Evolutionary conservation across 345 rosid genomes (phyloP).

Genomic region (Excoecaria cochinchinensis): DNA sequence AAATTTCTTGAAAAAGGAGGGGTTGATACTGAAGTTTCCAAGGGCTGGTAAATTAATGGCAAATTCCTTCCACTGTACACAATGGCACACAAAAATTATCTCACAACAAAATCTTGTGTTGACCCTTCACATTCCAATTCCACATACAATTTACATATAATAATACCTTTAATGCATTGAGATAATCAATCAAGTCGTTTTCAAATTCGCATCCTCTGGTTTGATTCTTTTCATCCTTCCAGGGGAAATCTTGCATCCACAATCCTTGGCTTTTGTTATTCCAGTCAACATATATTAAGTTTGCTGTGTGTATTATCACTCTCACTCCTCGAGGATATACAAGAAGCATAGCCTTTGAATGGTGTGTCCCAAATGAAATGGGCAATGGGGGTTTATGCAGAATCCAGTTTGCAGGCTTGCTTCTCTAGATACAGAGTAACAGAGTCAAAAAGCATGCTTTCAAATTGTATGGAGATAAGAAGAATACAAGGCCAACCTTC

Average conservation of each 20-base stretch:
- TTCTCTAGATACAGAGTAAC: constrained; percentile 48
- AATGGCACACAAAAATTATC: not conserved
- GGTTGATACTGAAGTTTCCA: constrained; percentile 59
- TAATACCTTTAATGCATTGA: constrained; percentile 69
- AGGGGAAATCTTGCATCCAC: constrained; percentile 99
- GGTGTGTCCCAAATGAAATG: constrained; percentile 89
- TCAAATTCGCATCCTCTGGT: constrained; percentile 62
- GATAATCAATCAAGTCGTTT: constrained; percentile 82
- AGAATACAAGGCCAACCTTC: constrained; percentile 53
- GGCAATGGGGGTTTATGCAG: constrained; percentile 88
- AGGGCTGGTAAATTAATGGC: constrained; percentile 53
- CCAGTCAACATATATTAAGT: constrained; percentile 90
- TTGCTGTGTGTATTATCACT: constrained; percentile 87
- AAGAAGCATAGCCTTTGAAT: constrained; percentile 90
- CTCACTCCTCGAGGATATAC: constrained; percentile 80
- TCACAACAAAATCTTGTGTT: not conserved
- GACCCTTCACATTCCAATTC: not conserved
- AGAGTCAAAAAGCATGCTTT: constrained; percentile 6
- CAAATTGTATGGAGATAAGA: not conserved
- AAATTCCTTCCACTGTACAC: constrained; percentile 74
- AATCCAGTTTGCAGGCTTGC: constrained; percentile 78
- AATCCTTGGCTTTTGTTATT: constrained; percentile 95
- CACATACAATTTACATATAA: not conserved
- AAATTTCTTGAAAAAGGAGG: constrained; percentile 82
- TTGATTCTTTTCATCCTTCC: constrained; percentile 64